phyloP scores from a whole-genome alignment of 345 rosid genomes.

The Sisymbrium irio region DNA sequence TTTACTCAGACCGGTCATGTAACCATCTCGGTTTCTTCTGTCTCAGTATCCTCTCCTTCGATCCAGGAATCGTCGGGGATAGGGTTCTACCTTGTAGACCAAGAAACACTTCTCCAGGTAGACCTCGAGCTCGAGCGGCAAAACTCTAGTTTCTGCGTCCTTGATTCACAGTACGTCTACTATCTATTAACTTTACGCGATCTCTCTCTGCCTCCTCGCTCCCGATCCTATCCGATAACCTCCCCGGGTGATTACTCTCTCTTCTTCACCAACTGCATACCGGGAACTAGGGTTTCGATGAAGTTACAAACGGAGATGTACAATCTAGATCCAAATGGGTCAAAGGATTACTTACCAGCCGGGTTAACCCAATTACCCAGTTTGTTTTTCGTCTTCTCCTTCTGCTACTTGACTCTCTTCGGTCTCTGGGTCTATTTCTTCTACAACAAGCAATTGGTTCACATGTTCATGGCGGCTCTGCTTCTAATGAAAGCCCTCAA shows the following conservation, averaged over 20 bases:
- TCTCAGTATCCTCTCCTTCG: slow-evolving; percentile 41
- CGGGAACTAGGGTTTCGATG: slow-evolving; percentile 68
- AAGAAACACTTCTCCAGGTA: slow-evolving; percentile 62
- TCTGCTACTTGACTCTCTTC: slow-evolving; percentile 47
- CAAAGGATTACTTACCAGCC: slow-evolving; percentile 54
- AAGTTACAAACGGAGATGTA: slow-evolving; percentile 58
- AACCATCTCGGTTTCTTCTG: slow-evolving; percentile 43
- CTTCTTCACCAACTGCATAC: not conserved
- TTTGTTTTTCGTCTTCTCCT: slow-evolving; percentile 44
- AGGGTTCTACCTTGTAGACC: slow-evolving; percentile 75
- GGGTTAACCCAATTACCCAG: slow-evolving; percentile 71
- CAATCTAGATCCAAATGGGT: slow-evolving; percentile 50
- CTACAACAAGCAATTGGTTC: slow-evolving; percentile 45
- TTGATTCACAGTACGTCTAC: slow-evolving; percentile 52
- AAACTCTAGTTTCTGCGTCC: slow-evolving; percentile 63
- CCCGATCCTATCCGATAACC: slow-evolving; percentile 48
- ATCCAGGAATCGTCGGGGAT: slow-evolving; percentile 47
- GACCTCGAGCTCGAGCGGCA: slow-evolving; percentile 53
- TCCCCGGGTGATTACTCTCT: slow-evolving; percentile 44
- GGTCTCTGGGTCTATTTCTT: slow-evolving; percentile 55
- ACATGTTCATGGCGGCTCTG: slow-evolving; percentile 60
- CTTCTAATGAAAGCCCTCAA: slow-evolving; percentile 60
- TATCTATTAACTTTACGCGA: slow-evolving; percentile 58
- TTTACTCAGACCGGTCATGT: slow-evolving; percentile 68
- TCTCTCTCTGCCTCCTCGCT: slow-evolving; percentile 60